Percentiles rank a stretch among this genome's conserved stretches.
These are phyloP conservation scores for Usnea hakonensis DNA, from an alignment of 495 filamentous ascomycete genomes.

Conservation along the genomic window DNA sequence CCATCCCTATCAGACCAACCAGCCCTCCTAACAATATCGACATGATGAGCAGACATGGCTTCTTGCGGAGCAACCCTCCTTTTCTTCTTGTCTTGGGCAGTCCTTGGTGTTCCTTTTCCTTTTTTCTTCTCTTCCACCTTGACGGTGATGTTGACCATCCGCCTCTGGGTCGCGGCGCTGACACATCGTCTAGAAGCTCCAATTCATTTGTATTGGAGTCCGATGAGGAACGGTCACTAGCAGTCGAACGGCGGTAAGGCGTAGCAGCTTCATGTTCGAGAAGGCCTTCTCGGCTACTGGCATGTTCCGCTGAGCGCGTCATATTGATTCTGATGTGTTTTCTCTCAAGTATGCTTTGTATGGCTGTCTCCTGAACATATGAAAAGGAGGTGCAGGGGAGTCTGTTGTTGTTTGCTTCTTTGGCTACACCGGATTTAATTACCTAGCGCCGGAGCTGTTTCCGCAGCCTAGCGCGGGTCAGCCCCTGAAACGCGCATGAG, in stretches of 20 bases:
- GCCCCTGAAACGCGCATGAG: no score
- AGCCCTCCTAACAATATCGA: conserved; percentile 11
- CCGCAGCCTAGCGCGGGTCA: no score
- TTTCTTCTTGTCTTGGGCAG: conserved; percentile 9
- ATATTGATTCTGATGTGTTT: background rate
- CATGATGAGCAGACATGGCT: conserved; percentile 13
- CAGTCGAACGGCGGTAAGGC: conserved; percentile 36
- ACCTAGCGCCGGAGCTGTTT: no score
- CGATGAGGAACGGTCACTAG: conserved; percentile 7
- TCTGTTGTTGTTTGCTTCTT: no score
- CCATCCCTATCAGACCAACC: conserved; percentile 8
- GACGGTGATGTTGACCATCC: conserved; percentile 14
- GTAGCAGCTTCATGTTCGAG: conserved; percentile 8
- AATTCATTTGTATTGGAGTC: conserved; percentile 18
- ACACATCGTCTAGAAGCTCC: conserved; percentile 1
- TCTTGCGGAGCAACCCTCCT: conserved; percentile 18
- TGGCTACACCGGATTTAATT: no score
- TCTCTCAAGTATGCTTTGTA: background rate
- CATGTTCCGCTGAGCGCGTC: conserved; percentile 10
- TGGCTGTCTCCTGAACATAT: background rate
- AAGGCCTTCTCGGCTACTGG: conserved; percentile 18
- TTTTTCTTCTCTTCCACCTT: conserved; percentile 1
- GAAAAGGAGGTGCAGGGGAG: background rate
- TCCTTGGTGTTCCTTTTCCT: conserved; percentile 3
- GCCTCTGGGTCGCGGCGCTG: conserved; percentile 13